Percentiles rank a stretch among this genome's conserved stretches.
Evolutionary conservation across 1,139 yeast genomes (phyloP).

Genomic region (Lodderomyces theae): DNA sequence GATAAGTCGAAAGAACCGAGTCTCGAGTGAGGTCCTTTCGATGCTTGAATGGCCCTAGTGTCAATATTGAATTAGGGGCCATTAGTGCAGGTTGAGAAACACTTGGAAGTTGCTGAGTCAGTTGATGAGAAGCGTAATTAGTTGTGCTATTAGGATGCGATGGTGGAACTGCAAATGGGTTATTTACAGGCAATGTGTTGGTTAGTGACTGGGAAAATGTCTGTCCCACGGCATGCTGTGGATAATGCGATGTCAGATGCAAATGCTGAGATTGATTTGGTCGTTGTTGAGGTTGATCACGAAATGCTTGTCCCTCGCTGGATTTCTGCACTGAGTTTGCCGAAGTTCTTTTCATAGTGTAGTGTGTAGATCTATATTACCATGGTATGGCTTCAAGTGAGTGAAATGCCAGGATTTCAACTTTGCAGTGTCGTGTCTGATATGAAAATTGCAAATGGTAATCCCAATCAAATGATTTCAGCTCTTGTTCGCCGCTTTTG

Average conservation of each 20-base stretch:
- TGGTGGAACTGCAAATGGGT: constrained; percentile 5
- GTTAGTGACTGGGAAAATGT: neutral
- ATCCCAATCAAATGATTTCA: too few relatives aligned
- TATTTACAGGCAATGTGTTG: constrained; percentile 5
- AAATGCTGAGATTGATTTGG: constrained; percentile 8
- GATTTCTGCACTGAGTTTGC: neutral
- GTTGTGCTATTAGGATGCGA: constrained; percentile 4
- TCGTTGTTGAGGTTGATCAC: constrained; percentile 2
- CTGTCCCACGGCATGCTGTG: neutral
- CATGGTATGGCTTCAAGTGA: neutral
- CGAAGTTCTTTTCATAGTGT: neutral
- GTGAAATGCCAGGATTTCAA: too few relatives aligned
- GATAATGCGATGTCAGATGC: constrained; percentile 8
- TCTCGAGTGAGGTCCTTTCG: constrained; percentile 69
- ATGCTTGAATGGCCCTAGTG: constrained; percentile 68
- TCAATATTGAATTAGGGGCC: constrained; percentile 67
- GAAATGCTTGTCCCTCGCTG: neutral
- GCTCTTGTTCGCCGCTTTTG: too few relatives aligned
- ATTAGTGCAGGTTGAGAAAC: constrained; percentile 47
- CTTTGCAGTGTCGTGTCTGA: too few relatives aligned
- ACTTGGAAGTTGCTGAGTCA: constrained; percentile 13
- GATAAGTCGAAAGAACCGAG: constrained; percentile 77
- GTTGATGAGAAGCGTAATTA: constrained; percentile 4
- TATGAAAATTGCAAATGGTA: too few relatives aligned
- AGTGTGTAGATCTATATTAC: neutral